A percentile compares a stretch with the other conserved stretches of the same genome.
Evolutionary conservation across 495 filamentous ascomycete species (phyloP).

Genomic region (Bacidia gigantensis): DNA sequence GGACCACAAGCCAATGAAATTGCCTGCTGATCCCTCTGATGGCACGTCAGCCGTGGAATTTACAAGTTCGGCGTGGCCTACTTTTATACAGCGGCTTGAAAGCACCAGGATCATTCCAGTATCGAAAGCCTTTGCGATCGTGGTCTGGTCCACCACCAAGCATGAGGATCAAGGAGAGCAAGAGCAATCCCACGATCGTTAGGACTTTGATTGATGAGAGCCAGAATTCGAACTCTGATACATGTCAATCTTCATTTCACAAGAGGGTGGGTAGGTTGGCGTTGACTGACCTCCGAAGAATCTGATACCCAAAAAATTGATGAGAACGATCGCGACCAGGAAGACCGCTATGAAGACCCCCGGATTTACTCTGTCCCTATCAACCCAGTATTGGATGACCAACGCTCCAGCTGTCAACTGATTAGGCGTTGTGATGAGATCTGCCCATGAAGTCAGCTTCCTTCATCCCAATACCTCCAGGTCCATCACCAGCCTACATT

Average conservation of each 20-base stretch:
- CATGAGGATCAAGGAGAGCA: slow-evolving; percentile 52
- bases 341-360: slow-evolving; percentile 45
- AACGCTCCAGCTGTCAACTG: slow-evolving; percentile 69
- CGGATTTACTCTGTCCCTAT: slow-evolving; percentile 26
- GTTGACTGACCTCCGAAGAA: slow-evolving; percentile 44
- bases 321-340: slow-evolving; percentile 33
- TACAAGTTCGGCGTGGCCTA: neutral
- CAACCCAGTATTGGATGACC: slow-evolving; percentile 61
- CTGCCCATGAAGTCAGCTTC: neutral
- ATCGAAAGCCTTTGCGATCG: slow-evolving; percentile 60
- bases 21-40: slow-evolving; percentile 27
- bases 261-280: neutral
- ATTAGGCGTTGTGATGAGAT: slow-evolving; percentile 57
- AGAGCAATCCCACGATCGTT: slow-evolving; percentile 53
- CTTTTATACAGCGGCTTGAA: slow-evolving; percentile 26
- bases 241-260: neutral
- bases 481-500: slow-evolving; percentile 32
- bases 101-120: slow-evolving; percentile 61
- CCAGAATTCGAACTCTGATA: slow-evolving; percentile 64
- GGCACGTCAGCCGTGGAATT: neutral
- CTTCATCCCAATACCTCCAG: neutral
- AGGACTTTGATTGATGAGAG: slow-evolving; percentile 62
- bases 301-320: slow-evolving; percentile 46
- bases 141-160: slow-evolving; percentile 62
- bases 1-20: slow-evolving; percentile 67